Evolutionary conservation across 805 yeast genomes (phyloP), one percentile per base, ranked within the genome.

Genomic region (Candida oleophila): DNA sequence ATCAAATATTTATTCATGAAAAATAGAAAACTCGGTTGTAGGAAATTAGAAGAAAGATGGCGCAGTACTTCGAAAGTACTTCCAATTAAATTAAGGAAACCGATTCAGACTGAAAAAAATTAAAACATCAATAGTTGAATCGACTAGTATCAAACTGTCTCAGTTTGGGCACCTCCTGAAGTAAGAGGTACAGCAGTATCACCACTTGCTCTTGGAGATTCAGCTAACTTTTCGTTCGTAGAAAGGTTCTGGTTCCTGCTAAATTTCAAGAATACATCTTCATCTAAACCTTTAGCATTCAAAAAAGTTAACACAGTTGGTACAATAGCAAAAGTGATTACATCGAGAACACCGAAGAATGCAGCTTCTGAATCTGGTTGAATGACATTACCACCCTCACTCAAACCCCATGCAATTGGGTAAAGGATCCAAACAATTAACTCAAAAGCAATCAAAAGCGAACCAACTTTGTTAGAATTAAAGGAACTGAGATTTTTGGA

Each of bases 321-420:
- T 42, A 73, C 58, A 37, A 68, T 22, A 44, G 64, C 70, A 52
- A 81, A 73, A 22, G 69, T 62, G 25, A 76, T 52, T 38, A 81
- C 52, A 63, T 81, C 87, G 50, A 81, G 62, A 48, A 81, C 64
- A 67, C 86, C 86, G 56, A 77, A 79, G 65, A 80, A 81, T 19
- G 75, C 80, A 38, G 78, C 76, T 57, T 78, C 85, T 30, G 82
- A 71, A 58, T 80, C 83, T 36, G 82, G 81, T 55, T 73, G 77
- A 49, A 81, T 76, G 41, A 69, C 77, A 57, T 81, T 81, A 62
- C 85, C 85, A 69, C 85, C 87, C 59, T 81, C 86, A 56, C 76
- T 64, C 47, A 78, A 61, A 59, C 77, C 82, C 81, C 81, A 78
- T 44, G 62, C 57, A 45, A 78, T 60, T 35, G 78, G 74, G 56